phyloP scores from a whole-genome alignment of 2,329 filamentous ascomycete genomes.

The Lachnellula subtilissima region DNA sequence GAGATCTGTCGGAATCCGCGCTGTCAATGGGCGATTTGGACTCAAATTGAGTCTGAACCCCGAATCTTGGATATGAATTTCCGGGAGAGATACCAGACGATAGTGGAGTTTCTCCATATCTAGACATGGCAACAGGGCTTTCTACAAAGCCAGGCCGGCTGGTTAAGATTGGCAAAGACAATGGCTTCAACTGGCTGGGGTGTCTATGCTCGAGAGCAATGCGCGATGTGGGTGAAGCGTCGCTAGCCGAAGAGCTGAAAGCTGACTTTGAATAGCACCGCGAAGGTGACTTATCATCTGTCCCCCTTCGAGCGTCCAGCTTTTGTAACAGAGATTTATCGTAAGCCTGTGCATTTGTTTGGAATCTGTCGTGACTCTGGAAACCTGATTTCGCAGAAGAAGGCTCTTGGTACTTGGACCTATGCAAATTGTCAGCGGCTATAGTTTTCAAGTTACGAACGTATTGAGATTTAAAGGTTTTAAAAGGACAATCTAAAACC shows the following conservation, averaged over 20 bases:
- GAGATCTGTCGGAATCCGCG: slow-evolving; percentile 28
- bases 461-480: background rate
- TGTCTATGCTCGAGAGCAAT: slow-evolving; percentile 28
- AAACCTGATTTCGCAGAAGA: slow-evolving; percentile 23
- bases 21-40: slow-evolving; percentile 29
- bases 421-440: slow-evolving; percentile 6
- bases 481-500: too few relatives aligned
- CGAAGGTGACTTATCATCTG: slow-evolving; percentile 32
- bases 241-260: slow-evolving; percentile 30
- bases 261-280: slow-evolving; percentile 23
- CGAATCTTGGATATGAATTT: slow-evolving; percentile 22
- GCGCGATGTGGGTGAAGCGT: slow-evolving; percentile 32
- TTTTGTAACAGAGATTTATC: slow-evolving; percentile 36
- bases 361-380: slow-evolving; percentile 32
- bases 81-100: slow-evolving; percentile 28
- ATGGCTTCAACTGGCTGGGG: slow-evolving; percentile 30
- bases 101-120: slow-evolving; percentile 29
- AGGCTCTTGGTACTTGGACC: slow-evolving; percentile 24
- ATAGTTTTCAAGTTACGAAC: background rate
- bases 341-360: slow-evolving; percentile 33
- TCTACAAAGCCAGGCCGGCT: slow-evolving; percentile 26
- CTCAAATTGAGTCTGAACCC: slow-evolving; percentile 22
- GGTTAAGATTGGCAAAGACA: slow-evolving; percentile 32
- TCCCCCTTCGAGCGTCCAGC: slow-evolving; percentile 27
- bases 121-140: slow-evolving; percentile 24